A percentile compares a stretch with the other conserved stretches of the same genome.
phyloP scores from a whole-genome alignment of 2,329 filamentous ascomycete genomes.

The Pseudovirgaria hyperparasitica region DNA sequence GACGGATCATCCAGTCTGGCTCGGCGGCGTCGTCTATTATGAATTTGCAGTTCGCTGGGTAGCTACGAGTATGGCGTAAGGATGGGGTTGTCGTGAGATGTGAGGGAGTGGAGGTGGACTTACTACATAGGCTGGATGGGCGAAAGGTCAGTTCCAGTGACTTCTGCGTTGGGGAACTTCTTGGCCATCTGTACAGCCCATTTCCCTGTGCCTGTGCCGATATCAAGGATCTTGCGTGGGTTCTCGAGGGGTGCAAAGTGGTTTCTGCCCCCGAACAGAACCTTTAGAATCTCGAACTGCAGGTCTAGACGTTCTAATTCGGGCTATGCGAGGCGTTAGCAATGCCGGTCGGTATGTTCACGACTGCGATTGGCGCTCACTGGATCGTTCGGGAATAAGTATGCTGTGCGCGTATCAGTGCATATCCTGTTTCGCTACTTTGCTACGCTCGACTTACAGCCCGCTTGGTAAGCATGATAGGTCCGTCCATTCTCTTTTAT shows the following conservation, averaged over 20 bases:
- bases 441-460: constrained; percentile 16
- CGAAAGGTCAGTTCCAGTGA: constrained; percentile 29
- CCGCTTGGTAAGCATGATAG: constrained; percentile 26
- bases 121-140: constrained; percentile 27
- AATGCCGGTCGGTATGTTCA: constrained; percentile 7
- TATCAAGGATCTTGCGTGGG: constrained; percentile 27
- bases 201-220: constrained; percentile 29
- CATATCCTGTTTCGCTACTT: not conserved
- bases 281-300: constrained; percentile 25
- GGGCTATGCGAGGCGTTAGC: constrained; percentile 9
- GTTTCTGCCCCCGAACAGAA: constrained; percentile 19
- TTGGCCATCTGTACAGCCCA: constrained; percentile 30
- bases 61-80: not conserved
- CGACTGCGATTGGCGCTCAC: constrained; percentile 10
- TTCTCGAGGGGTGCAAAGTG: constrained; percentile 25
- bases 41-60: constrained; percentile 57
- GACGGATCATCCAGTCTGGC: constrained; percentile 42
- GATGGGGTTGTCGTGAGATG: not conserved
- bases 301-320: constrained; percentile 26
- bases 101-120: not conserved
- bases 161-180: constrained; percentile 17
- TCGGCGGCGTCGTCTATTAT: constrained; percentile 56
- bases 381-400: constrained; percentile 25
- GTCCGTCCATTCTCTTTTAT: constrained; percentile 27
- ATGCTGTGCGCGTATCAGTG: constrained; percentile 19